These are phyloP conservation scores for Candida easanensis DNA, from an alignment of 805 yeast genomes.

Conservation along the genomic window DNA sequence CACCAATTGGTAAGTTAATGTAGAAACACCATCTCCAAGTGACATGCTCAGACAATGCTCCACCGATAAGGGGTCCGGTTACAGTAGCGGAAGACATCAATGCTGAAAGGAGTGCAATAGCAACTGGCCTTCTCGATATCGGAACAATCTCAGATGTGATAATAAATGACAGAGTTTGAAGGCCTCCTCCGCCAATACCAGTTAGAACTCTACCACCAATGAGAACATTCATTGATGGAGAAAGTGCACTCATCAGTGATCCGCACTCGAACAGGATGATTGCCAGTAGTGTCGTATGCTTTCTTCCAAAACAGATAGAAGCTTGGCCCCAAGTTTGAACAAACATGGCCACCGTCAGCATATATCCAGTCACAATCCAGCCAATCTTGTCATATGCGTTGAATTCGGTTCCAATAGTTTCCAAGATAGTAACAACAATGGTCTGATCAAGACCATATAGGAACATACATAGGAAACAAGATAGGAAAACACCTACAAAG, in stretches of 20 bases:
- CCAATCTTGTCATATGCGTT: constrained; percentile 48
- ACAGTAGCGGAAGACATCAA: constrained; percentile 49
- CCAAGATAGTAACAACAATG: constrained; percentile 46
- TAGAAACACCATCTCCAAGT: constrained; percentile 76
- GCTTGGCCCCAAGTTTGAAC: constrained; percentile 57
- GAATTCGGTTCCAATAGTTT: constrained; percentile 46
- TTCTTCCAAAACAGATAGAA: constrained; percentile 56
- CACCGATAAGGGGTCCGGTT: constrained; percentile 65
- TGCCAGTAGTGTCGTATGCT: constrained; percentile 44
- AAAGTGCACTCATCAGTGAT: constrained; percentile 54
- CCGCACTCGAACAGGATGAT: constrained; percentile 57
- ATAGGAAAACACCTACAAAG: constrained; percentile 12
- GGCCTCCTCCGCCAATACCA: constrained; percentile 74
- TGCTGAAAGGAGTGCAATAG: constrained; percentile 21
- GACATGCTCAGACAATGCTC: constrained; percentile 54
- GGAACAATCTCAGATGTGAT: constrained; percentile 50
- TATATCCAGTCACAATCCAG: constrained; percentile 56
- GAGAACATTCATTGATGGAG: constrained; percentile 53
- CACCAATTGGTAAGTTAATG: constrained; percentile 58
- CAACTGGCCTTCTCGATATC: constrained; percentile 27
- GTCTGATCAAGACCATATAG: constrained; percentile 56
- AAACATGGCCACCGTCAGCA: constrained; percentile 50
- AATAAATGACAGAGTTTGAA: constrained; percentile 53
- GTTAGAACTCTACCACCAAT: constrained; percentile 70
- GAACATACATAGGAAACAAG: constrained; percentile 26